A percentile compares a stretch with the other conserved stretches of the same genome.
phyloP scores from a whole-genome alignment of 192 early-diverging fungal species.

The Kickxella alabastrina region DNA sequence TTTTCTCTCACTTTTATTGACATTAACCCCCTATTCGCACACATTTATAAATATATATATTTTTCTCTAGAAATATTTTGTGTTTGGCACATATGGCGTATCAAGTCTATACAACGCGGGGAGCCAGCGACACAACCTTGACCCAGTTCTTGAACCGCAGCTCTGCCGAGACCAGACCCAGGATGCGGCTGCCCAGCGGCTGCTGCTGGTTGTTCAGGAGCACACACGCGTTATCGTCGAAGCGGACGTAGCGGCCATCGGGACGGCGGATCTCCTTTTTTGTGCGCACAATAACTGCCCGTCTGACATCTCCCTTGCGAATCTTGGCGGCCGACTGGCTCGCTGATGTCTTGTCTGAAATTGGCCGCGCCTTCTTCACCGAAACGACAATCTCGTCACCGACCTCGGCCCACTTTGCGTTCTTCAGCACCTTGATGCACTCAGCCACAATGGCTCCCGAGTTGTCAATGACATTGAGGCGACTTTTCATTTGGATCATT shows the following conservation, averaged over 20 bases:
- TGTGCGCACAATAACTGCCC: slow-evolving; percentile 87
- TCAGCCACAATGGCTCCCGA: slow-evolving; percentile 89
- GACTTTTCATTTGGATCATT: slow-evolving; percentile 80
- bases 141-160: slow-evolving; percentile 91
- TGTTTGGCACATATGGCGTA: no score
- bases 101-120: slow-evolving; percentile 72
- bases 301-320: slow-evolving; percentile 91
- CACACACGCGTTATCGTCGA: slow-evolving; percentile 97
- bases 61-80: no score
- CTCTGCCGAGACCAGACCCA: slow-evolving; percentile 87
- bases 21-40: no score
- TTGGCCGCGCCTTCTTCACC: slow-evolving; percentile 88
- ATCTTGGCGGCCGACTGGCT: slow-evolving; percentile 62
- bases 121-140: slow-evolving; percentile 91
- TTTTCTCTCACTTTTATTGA: slow-evolving; percentile 1
- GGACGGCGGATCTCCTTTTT: slow-evolving; percentile 82
- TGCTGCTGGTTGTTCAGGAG: slow-evolving; percentile 91
- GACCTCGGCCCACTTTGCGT: slow-evolving; percentile 65
- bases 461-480: slow-evolving; percentile 95
- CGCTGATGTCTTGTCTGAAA: slow-evolving; percentile 54
- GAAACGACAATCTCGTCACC: slow-evolving; percentile 95
- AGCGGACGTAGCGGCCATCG: slow-evolving; percentile 87
- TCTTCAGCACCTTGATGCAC: slow-evolving; percentile 88
- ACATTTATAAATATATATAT: no score
- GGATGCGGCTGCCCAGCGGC: slow-evolving; percentile 88